phyloP scores from a whole-genome alignment of 2,329 filamentous ascomycete genomes.

The Alternaria burnsii region DNA sequence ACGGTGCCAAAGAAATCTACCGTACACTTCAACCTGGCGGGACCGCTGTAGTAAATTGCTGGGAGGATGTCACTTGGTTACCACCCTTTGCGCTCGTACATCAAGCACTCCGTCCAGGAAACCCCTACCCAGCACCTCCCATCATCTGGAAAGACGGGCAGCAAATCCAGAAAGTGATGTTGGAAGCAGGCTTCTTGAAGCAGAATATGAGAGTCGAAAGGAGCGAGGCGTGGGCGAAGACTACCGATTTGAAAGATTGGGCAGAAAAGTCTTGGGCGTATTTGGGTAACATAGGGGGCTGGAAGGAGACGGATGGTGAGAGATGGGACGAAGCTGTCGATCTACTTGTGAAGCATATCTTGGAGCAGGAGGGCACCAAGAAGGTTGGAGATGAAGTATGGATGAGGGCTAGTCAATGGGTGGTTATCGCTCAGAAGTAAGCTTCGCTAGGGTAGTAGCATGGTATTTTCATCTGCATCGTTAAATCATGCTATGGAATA shows the following conservation, averaged over 20 bases:
- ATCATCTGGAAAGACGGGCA: constrained; percentile 39
- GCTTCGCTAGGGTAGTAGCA: not conserved
- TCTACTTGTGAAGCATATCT: constrained; percentile 28
- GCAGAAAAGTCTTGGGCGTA: constrained; percentile 43
- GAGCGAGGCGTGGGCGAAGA: constrained; percentile 37
- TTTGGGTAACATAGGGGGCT: constrained; percentile 36
- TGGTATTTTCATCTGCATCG: not conserved
- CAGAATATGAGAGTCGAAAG: constrained; percentile 32
- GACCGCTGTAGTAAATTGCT: constrained; percentile 51
- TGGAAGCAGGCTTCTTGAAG: constrained; percentile 37
- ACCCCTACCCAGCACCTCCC: constrained; percentile 27
- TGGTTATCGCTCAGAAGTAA: constrained; percentile 37
- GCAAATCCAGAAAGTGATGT: constrained; percentile 39
- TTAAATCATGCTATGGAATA: not conserved
- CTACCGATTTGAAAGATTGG: constrained; percentile 31
- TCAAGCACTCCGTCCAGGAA: constrained; percentile 26
- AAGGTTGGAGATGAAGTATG: constrained; percentile 32
- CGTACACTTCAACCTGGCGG: constrained; percentile 52
- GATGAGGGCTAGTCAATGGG: constrained; percentile 44
- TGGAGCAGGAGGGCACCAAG: constrained; percentile 28
- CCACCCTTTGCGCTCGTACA: constrained; percentile 31
- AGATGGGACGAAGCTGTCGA: constrained; percentile 43
- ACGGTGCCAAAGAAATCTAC: constrained; percentile 49
- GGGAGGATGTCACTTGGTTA: constrained; percentile 40
- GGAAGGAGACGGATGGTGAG: constrained; percentile 36